Percentiles rank a stretch among this genome's conserved stretches.
Evolutionary conservation across 169 alveolate species (phyloP).

Genomic region (Cryptosporidium parvum): DNA sequence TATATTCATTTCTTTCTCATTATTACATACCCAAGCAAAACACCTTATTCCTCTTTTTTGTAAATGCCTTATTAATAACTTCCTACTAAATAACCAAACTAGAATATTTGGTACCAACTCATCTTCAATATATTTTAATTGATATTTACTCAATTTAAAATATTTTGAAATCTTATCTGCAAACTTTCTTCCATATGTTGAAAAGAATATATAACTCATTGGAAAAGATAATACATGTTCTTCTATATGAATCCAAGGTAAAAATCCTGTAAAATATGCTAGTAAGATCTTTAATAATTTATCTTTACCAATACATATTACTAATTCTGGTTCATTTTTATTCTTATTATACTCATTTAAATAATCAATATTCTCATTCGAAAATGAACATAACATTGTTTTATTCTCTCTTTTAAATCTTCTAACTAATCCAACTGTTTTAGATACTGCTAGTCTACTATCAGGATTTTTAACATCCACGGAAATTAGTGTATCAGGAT

Average conservation of each 20-base stretch:
- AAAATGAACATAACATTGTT: slow-evolving; percentile 62
- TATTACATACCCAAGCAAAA: slow-evolving; percentile 76
- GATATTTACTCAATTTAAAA: neutral
- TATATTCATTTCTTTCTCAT: slow-evolving; percentile 40
- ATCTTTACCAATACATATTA: slow-evolving; percentile 32
- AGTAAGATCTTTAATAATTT: slow-evolving; percentile 20
- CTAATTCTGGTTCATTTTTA: slow-evolving; percentile 1
- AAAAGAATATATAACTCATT: slow-evolving; percentile 52
- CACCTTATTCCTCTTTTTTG: slow-evolving; percentile 70
- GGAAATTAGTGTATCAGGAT: slow-evolving; percentile 37
- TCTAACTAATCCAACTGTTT: slow-evolving; percentile 36
- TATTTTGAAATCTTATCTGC: slow-evolving; percentile 31
- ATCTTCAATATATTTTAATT: slow-evolving; percentile 18
- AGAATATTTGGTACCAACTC: slow-evolving; percentile 11
- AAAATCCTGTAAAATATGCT: slow-evolving; percentile 41
- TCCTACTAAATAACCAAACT: slow-evolving; percentile 45
- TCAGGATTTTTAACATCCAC: slow-evolving; percentile 69
- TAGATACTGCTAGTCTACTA: slow-evolving; percentile 20
- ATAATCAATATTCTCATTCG: slow-evolving; percentile 22
- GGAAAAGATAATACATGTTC: slow-evolving; percentile 74
- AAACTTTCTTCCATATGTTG: slow-evolving; percentile 19
- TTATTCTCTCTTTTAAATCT: slow-evolving; percentile 56
- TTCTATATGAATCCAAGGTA: slow-evolving; percentile 53
- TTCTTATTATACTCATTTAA: slow-evolving; percentile 25
- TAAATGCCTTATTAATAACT: slow-evolving; percentile 36